phyloP scores from a whole-genome alignment of 1,284 basidiomycete species.

The Ustilago esculenta region DNA sequence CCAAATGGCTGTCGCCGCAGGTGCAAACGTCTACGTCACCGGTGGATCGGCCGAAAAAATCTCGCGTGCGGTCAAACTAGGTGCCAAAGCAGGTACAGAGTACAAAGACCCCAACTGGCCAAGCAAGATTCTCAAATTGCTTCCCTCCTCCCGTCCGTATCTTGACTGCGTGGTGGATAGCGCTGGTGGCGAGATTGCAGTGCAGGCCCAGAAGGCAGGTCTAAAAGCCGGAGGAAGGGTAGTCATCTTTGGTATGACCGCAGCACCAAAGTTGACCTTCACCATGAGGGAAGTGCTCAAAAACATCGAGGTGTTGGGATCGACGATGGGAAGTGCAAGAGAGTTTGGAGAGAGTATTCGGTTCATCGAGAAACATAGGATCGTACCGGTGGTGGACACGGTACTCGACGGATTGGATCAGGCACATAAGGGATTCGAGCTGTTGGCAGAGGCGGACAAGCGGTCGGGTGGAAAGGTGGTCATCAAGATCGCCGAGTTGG shows the following conservation, averaged over 20 bases:
- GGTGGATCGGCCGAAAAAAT: slow-evolving; percentile 79
- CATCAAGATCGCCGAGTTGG: slow-evolving; percentile 20
- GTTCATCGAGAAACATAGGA: slow-evolving; percentile 76
- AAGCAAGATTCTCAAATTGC: slow-evolving; percentile 70
- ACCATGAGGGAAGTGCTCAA: slow-evolving; percentile 83
- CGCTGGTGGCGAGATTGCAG: slow-evolving; percentile 79
- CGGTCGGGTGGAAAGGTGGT: slow-evolving; percentile 63
- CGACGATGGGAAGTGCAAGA: slow-evolving; percentile 83
- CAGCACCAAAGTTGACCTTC: slow-evolving; percentile 72
- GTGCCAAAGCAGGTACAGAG: slow-evolving; percentile 80
- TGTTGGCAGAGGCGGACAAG: slow-evolving; percentile 58
- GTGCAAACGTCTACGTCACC: slow-evolving; percentile 84
- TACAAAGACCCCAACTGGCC: slow-evolving; percentile 82
- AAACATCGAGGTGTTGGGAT: slow-evolving; percentile 77
- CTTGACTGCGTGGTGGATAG: slow-evolving; percentile 83
- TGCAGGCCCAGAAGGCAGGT: slow-evolving; percentile 71
- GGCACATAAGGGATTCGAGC: slow-evolving; percentile 77
- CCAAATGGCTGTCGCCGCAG: slow-evolving; percentile 79
- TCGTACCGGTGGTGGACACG: slow-evolving; percentile 79
- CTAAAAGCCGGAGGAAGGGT: slow-evolving; percentile 78
- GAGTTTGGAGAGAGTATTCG: slow-evolving; percentile 78
- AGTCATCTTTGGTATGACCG: slow-evolving; percentile 76
- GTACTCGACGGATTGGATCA: slow-evolving; percentile 77
- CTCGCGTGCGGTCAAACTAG: slow-evolving; percentile 74
- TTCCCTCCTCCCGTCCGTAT: slow-evolving; percentile 70